phyloP scores from a whole-genome alignment of 768 basidiomycete species.

The Lentinula edodes region DNA sequence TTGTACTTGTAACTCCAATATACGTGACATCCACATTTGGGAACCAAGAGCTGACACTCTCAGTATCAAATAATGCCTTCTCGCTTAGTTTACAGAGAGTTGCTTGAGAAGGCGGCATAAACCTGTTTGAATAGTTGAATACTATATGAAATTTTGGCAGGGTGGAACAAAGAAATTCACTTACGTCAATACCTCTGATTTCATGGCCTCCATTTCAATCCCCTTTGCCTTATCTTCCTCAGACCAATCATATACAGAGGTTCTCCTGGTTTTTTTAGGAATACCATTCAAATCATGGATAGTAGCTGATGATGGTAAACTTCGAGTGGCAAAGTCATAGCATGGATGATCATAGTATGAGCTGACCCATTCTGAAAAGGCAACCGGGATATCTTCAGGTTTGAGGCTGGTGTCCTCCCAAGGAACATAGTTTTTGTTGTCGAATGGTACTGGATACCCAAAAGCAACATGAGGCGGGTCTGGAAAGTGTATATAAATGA shows the following conservation, averaged over 20 bases:
- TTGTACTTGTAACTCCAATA: background rate
- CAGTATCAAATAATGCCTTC: background rate
- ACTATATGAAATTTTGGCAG: too few species aligned
- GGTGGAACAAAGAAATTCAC: too few species aligned
- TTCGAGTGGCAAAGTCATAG: background rate
- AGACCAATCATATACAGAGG: constrained; percentile 5
- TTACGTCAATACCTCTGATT: constrained; percentile 4
- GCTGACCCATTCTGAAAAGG: constrained; percentile 9
- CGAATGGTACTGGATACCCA: constrained; percentile 8
- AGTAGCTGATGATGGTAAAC: background rate
- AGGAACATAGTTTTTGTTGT: constrained; percentile 3
- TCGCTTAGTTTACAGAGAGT: background rate
- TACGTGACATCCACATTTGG: background rate
- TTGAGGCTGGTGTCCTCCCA: constrained; percentile 5
- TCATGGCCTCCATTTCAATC: background rate
- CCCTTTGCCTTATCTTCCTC: constrained; percentile 5
- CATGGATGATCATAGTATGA: constrained; percentile 11
- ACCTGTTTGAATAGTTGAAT: background rate
- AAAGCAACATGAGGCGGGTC: constrained; percentile 10
- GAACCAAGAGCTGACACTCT: background rate
- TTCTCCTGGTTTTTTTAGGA: background rate
- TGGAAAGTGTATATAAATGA: background rate
- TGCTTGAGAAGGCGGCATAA: background rate
- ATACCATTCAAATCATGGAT: background rate
- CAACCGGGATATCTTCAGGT: constrained; percentile 6